Conservation (phyloP, 352 stramenopile species). For the Globisporangium orthogonon region DNA sequence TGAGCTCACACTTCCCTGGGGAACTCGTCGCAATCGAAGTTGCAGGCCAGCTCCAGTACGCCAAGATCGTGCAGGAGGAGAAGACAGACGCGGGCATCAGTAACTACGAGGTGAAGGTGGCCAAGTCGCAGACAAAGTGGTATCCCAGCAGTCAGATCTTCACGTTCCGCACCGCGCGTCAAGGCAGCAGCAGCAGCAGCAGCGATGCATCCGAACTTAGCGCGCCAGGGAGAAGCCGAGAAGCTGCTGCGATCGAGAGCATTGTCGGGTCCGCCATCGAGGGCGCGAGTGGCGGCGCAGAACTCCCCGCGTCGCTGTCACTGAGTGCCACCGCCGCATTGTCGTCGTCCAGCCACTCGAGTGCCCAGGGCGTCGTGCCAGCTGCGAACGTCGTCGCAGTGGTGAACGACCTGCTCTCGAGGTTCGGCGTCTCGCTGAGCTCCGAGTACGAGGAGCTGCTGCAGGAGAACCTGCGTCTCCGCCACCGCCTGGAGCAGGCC, state of each 20-base stretch:
- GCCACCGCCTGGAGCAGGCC: conserved; percentile 50
- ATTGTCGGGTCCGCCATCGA: neutral
- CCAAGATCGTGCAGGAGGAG: conserved; percentile 46
- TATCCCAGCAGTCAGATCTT: conserved; percentile 56
- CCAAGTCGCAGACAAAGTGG: conserved; percentile 29
- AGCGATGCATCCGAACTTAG: neutral
- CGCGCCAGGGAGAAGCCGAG: no score
- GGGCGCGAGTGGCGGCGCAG: neutral
- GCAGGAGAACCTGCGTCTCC: conserved; percentile 53
- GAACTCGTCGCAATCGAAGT: conserved; percentile 63
- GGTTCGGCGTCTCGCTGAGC: conserved; percentile 66
- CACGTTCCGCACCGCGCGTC: conserved; percentile 58
- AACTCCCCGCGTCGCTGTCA: conserved; percentile 15
- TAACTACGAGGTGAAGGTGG: conserved; percentile 58
- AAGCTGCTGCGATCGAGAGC: neutral
- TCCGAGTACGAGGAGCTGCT: conserved; percentile 61
- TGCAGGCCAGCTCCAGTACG: conserved; percentile 46
- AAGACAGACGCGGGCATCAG: conserved; percentile 24
- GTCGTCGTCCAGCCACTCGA: neutral
- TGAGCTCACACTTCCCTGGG: conserved; percentile 59
- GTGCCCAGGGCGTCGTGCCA: conserved; percentile 12
- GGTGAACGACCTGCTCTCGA: conserved; percentile 67
- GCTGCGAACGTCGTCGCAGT: conserved; percentile 54
- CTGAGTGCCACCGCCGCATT: neutral
- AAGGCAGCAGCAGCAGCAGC: conserved; percentile 1